A percentile compares a stretch with the other conserved stretches of the same genome.
Evolutionary conservation across 768 basidiomycete species (phyloP).

Genomic region (Tricholoma bakamatsutake): DNA sequence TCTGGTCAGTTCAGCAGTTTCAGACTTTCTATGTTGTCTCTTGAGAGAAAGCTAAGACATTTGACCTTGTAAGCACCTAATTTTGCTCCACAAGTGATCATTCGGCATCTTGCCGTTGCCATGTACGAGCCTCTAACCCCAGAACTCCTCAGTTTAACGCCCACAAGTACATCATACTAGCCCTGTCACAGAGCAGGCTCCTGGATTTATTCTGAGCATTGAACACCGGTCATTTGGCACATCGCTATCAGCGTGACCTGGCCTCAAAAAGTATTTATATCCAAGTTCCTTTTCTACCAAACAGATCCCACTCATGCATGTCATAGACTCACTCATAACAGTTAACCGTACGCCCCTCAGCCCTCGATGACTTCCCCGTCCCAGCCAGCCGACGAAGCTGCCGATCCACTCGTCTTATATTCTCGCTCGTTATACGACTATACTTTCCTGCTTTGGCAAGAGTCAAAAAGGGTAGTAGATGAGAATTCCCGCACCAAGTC

Average conservation of each 20-base stretch:
- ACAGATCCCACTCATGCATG: constrained; percentile 7
- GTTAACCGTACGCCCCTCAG: constrained; percentile 10
- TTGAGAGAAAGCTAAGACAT: background rate
- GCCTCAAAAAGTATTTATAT: constrained; percentile 6
- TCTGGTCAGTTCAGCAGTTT: background rate
- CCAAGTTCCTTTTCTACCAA: constrained; percentile 6
- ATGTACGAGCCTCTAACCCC: background rate
- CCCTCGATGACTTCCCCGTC: constrained; percentile 12
- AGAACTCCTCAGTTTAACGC: background rate
- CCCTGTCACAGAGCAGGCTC: background rate
- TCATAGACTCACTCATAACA: constrained; percentile 5
- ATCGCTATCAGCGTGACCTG: no score
- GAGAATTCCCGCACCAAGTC: constrained; percentile 21
- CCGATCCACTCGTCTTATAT: constrained; percentile 46
- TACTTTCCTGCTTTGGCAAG: constrained; percentile 61
- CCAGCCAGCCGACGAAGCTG: constrained; percentile 16
- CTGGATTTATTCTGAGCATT: background rate
- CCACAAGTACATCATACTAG: background rate
- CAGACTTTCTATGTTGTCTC: background rate
- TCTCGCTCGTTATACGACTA: constrained; percentile 63
- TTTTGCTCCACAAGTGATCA: background rate
- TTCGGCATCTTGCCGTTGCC: background rate
- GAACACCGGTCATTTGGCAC: constrained; percentile 1
- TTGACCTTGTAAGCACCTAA: background rate
- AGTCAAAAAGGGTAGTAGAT: constrained; percentile 55